Base-by-base conservation (phyloP, 192 early-diverging fungal species). In the Rhizophagus sp. region DNA sequence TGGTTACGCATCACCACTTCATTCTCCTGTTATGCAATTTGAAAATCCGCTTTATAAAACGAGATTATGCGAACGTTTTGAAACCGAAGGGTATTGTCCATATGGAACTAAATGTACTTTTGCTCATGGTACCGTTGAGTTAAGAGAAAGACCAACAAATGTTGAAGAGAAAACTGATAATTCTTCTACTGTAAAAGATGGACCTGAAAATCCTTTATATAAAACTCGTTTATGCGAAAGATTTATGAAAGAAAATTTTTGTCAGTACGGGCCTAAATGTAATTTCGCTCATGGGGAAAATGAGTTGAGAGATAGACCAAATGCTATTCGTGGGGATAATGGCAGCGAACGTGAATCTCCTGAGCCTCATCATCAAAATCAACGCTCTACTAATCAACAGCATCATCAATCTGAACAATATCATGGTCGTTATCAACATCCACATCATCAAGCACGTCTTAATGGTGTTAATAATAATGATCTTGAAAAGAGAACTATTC, bases 21-120 rank as follows among this genome's bases (percentile, higher is more conserved):
- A 74, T 73, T 85, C 82, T 64, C 87, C 83, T 73, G 86, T 78
- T 67, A 80, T 83, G 62, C 82, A 81, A 4, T 83, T 86, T 19
- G 90, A 93, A 80, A 94, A 92, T 81, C 94, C 93, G 49, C 90
- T 94, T 63, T 97, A 94, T 87, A 97, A 96, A 81, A 97, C 96
- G 5, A 87, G 92, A 75, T 86, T 97, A 3, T 97, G 96, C 83
- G 95, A 96, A 72, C 83, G 94, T 67, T 96, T 91, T 79, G 92
- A 95, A 83, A 88, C 85, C 1, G 95, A 97, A 62, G 91, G 91
- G 11, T 81, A 82, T 72, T 94, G 93, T 72, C 92, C 93, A 9
- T 94, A 94, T 77, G 91, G 90, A 24, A 67, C 70, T 12, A 86
- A 90, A 76, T 94, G 93, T 81, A 92, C 90, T 49, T 94, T 94